phyloP scores from a whole-genome alignment of 1,284 basidiomycete species.

The Heterobasidion occidentale region DNA sequence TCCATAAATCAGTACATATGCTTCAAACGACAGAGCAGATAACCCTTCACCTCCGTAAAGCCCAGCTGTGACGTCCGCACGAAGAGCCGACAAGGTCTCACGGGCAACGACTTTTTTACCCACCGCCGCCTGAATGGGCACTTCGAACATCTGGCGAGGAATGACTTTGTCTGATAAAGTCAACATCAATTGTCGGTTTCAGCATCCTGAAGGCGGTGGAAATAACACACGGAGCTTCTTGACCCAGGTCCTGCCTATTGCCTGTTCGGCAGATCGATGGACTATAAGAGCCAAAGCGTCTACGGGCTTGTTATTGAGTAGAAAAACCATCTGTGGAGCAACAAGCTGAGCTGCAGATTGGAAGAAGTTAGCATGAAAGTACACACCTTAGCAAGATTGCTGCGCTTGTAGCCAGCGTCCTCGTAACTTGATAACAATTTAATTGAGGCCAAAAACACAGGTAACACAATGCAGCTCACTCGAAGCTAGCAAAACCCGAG shows the following conservation, averaged over 20 bases:
- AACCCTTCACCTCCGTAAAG: conserved; percentile 74
- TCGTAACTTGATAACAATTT: conserved; percentile 58
- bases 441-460: not conserved
- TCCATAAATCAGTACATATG: conserved; percentile 6
- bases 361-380: too few species aligned
- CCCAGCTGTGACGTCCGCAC: conserved; percentile 94
- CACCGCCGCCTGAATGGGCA: conserved; percentile 84
- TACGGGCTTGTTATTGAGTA: conserved; percentile 81
- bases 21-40: not conserved
- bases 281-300: conserved; percentile 91
- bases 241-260: conserved; percentile 75
- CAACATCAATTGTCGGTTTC: not conserved
- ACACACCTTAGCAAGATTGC: conserved; percentile 72
- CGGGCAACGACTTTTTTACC: conserved; percentile 86
- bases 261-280: conserved; percentile 66
- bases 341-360: not conserved
- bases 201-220: not conserved
- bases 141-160: conserved; percentile 89
- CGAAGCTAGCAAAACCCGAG: conserved; percentile 90
- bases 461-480: conserved; percentile 40
- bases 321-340: conserved; percentile 65
- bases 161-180: conserved; percentile 70
- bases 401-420: conserved; percentile 78
- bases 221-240: conserved; percentile 74
- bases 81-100: conserved; percentile 80